Evolutionary conservation across 306 rosid genomes (phyloP), one percentile per base, ranked within the genome.

Genomic region (Dicorynia guianensis): DNA sequence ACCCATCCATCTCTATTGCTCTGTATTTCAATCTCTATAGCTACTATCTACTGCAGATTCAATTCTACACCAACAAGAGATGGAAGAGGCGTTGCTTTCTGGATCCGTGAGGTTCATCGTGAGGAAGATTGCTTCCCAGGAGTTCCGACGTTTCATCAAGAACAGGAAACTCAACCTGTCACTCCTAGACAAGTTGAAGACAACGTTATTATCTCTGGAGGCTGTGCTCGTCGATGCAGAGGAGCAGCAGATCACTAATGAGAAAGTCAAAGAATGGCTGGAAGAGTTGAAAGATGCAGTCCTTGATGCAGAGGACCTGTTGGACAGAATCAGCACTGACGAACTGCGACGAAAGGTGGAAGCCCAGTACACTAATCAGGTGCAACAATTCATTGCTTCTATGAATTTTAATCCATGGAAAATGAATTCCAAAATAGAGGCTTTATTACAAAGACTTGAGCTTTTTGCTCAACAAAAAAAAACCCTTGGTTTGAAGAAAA

Each of bases 371-470:
- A 11, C 54, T 2, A 59, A 43, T 18, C 54, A 77, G 85, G 83
- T 85, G 46, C 70, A 81, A 77, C 78, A 71, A 18, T 78, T 85
- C 19, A 61, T 85, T 15, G 43, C 69, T 35, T 53, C 62, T 17
- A 18, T 71, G 43, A 58, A 36, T 67, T 80, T 71, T 52, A 65
- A 80, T 46, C 49, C 67, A 38, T 19, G 71, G 46, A 77, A 66
- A 36, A 54, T 75, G 25, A 82, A 81, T 43, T 42, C 69, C 85
- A 59, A 81, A 25, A 25, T 25, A 25, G 30, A 25, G 30, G 30
- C 30, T 25, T 25, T 25, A 25, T 25, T 25, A 25, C 30, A 25
- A 25, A 25, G 30, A 25, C 30, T 25, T 25, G 30, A 25, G 30
- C 30, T 25, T 1, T 25, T 25, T 25, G 30, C 30, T 25, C 1